Conservation (phyloP, 495 filamentous ascomycete genomes). For the Neurospora sublineolata region DNA sequence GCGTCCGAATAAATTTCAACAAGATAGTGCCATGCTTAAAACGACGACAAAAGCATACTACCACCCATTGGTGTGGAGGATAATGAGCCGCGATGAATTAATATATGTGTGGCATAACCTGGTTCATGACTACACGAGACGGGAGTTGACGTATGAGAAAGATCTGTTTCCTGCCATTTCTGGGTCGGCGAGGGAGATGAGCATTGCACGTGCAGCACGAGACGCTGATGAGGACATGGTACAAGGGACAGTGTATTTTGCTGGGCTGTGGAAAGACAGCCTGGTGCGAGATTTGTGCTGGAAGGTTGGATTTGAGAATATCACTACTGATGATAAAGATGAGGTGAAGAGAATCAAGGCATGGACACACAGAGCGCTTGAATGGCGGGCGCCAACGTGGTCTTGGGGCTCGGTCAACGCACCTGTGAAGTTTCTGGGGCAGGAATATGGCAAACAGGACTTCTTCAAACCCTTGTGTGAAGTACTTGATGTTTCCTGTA, state of each 20-base stretch:
- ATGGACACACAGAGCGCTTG: not conserved
- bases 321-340: not conserved
- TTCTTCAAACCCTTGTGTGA: conserved; percentile 2
- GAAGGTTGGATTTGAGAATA: not conserved
- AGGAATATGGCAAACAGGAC: not conserved
- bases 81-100: not conserved
- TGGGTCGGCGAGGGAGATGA: conserved; percentile 6
- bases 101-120: conserved; percentile 1
- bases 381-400: conserved; percentile 16
- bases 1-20: no score
- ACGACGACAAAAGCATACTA: not conserved
- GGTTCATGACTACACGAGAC: conserved; percentile 8
- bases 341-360: not conserved
- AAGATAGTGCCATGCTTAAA: no score
- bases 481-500: conserved; percentile 2
- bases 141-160: conserved; percentile 4
- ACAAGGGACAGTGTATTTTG: not conserved
- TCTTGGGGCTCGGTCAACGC: conserved; percentile 9
- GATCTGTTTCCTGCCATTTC: conserved; percentile 13
- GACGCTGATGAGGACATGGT: not conserved
- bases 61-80: not conserved
- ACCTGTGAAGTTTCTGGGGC: conserved; percentile 1
- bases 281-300: conserved; percentile 4
- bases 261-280: conserved; percentile 11
- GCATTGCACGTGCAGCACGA: not conserved